Evolutionary conservation across 257 asterid genomes (phyloP), one percentile per base, ranked within the genome.

Genomic region (Salvia splendens): DNA sequence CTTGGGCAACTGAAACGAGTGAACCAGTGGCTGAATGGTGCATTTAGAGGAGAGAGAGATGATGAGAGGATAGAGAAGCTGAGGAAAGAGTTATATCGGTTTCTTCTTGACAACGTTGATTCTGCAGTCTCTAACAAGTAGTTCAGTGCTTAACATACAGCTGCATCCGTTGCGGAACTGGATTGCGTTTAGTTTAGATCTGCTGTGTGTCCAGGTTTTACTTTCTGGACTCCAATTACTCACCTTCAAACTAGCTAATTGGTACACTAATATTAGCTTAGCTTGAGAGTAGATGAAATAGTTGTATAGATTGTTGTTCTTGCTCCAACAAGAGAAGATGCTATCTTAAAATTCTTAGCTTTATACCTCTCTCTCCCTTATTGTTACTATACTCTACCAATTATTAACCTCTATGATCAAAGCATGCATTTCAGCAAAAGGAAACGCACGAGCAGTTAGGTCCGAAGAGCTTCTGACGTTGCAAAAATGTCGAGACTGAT

Each of bases 1-100:
- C 89, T 92, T 20, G 92, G 96, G 61, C 98, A 89, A 53, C 91
- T 93, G 43, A 87, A 85, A 80, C 72, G 94, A 71, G 87, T 88
- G 59, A 81, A 86, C 71, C 79, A 65, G 52, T 93, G 98, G 98
- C 65, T 93, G 75, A 95, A 88, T 61, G 88, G 83, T 52, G 78
- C 87, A 0, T 74, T 71, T 46, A 57, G 72, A 7, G 87, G 79
- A 28, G 75, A 73, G 54, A 50, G 67, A 48, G 78, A 32, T 1
- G 86, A 80, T 43, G 87, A 88, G 79, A 85, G 88, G 58, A 75
- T 88, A n/a, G 87, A 78, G 49, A 80, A 67, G 54, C 69, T 93
- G 79, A 87, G 69, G 54, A 84, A 81, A 68, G 86, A 82, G 85
- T 45, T 93, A 2, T 93, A 87, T 15, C 70, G 75, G 4, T 93